Percentiles rank a stretch among this genome's conserved stretches.
phyloP scores from a whole-genome alignment of 2,329 filamentous ascomycete genomes.

The Sodiomyces alkalinus region DNA sequence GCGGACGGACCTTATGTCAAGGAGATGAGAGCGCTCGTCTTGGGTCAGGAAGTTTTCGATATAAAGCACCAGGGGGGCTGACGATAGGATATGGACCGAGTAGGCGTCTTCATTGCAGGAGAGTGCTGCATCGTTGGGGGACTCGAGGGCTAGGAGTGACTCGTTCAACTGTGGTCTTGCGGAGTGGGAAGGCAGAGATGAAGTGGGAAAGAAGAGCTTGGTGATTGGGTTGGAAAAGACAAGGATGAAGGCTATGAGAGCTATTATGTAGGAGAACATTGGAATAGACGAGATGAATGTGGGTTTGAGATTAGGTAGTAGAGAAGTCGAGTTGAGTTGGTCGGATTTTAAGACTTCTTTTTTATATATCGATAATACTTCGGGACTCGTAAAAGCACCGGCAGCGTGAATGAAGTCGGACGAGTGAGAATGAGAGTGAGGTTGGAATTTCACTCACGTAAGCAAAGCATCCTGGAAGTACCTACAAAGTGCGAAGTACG shows the following conservation, averaged over 20 bases:
- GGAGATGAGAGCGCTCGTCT: constrained; percentile 28
- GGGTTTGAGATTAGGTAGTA: not conserved
- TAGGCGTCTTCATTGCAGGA: constrained; percentile 26
- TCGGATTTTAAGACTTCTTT: too few species aligned
- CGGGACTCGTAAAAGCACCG: too few species aligned
- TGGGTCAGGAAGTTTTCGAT: constrained; percentile 33
- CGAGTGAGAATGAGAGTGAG: too few species aligned
- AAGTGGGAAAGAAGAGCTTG: constrained; percentile 17
- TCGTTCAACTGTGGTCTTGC: constrained; percentile 32
- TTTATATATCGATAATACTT: too few species aligned
- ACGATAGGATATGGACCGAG: constrained; percentile 29
- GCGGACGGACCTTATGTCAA: constrained; percentile 31
- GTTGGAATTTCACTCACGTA: too few species aligned
- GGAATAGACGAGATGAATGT: not conserved
- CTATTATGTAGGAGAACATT: constrained; percentile 32
- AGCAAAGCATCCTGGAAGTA: too few species aligned
- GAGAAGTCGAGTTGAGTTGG: not conserved
- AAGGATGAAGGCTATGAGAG: constrained; percentile 24
- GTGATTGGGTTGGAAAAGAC: constrained; percentile 28
- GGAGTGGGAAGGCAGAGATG: constrained; percentile 14
- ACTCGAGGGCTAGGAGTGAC: constrained; percentile 33
- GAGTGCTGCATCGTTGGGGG: constrained; percentile 17
- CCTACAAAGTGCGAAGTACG: too few species aligned
- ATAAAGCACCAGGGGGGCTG: constrained; percentile 37
- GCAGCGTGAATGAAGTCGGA: too few species aligned